Conservation (phyloP, 108 stramenopile genomes). For the Fragilariopsis cylindrus region DNA sequence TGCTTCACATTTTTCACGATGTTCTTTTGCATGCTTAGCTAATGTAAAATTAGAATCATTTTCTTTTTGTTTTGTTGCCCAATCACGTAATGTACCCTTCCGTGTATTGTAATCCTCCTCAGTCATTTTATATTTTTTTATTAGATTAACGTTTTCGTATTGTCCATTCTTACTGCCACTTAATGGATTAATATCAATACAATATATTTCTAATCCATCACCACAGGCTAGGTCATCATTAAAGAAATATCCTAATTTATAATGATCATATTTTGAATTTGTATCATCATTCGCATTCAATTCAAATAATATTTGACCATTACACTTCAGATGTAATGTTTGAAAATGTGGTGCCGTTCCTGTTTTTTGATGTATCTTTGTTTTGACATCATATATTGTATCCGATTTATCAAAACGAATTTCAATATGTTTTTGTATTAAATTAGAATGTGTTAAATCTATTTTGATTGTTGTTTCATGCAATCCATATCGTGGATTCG, state of each 20-base stretch:
- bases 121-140: conserved; percentile 91
- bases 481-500: conserved; percentile 11
- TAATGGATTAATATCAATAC: conserved; percentile 90
- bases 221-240: conserved; percentile 34
- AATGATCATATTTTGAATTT: conserved; percentile 52
- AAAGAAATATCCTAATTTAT: conserved; percentile 83
- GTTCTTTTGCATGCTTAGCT: conserved; percentile 74
- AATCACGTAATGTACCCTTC: conserved; percentile 90
- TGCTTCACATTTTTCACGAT: conserved; percentile 73
- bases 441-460: conserved; percentile 93
- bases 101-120: conserved; percentile 95
- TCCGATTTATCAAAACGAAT: conserved; percentile 92
- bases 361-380: conserved; percentile 88
- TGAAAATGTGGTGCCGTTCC: conserved; percentile 91
- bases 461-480: conserved; percentile 51
- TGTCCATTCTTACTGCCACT: conserved; percentile 79
- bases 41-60: conserved; percentile 85
- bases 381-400: conserved; percentile 68
- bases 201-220: conserved; percentile 86
- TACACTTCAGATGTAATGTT: conserved; percentile 71
- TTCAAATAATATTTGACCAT: conserved; percentile 50
- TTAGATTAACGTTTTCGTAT: conserved; percentile 87
- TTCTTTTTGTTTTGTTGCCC: conserved; percentile 82
- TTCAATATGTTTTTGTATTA: conserved; percentile 91
- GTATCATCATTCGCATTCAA: conserved; percentile 55